Evolutionary conservation across 208 protist species (phyloP).

Genomic region (Trypanosoma scelopori): DNA sequence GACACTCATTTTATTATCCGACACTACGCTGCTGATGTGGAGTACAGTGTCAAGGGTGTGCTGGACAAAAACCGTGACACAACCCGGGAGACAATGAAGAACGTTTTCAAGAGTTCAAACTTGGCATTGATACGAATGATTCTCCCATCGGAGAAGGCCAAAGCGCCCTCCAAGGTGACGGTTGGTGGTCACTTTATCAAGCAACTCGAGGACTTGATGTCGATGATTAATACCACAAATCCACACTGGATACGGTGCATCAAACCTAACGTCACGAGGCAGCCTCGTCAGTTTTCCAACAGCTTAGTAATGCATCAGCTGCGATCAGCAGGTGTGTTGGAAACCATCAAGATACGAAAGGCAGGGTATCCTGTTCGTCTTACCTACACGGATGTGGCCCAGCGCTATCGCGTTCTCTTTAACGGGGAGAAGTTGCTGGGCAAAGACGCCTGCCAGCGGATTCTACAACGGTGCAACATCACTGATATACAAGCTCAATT

Average conservation of each 20-base stretch:
- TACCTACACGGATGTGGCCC: conserved; percentile 22
- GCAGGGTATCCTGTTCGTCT: conserved; percentile 45
- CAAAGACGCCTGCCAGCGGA: conserved; percentile 7
- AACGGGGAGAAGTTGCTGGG: conserved; percentile 4
- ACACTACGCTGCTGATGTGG: conserved; percentile 78
- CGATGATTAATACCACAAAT: conserved; percentile 35
- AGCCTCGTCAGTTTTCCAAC: conserved; percentile 27
- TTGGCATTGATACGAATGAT: conserved; percentile 29
- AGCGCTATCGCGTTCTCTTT: conserved; percentile 32
- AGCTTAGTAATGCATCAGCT: conserved; percentile 39
- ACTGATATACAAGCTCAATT: conserved; percentile 25
- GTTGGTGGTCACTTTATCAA: conserved; percentile 36
- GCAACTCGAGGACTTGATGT: conserved; percentile 37
- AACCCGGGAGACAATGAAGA: conserved; percentile 30
- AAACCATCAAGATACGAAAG: conserved; percentile 47
- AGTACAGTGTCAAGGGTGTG: conserved; percentile 35
- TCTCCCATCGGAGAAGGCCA: conserved; percentile 19
- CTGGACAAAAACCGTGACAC: conserved; percentile 43
- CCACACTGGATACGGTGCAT: conserved; percentile 56
- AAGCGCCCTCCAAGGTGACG: conserved; percentile 23
- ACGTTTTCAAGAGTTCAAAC: conserved; percentile 19
- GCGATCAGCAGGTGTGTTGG: conserved; percentile 45
- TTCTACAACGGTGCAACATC: conserved; percentile 22
- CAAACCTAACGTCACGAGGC: conserved; percentile 37
- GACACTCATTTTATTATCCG: conserved; percentile 49